Conservation (phyloP, 495 filamentous ascomycete genomes). For the Bryoglossum gracile region DNA sequence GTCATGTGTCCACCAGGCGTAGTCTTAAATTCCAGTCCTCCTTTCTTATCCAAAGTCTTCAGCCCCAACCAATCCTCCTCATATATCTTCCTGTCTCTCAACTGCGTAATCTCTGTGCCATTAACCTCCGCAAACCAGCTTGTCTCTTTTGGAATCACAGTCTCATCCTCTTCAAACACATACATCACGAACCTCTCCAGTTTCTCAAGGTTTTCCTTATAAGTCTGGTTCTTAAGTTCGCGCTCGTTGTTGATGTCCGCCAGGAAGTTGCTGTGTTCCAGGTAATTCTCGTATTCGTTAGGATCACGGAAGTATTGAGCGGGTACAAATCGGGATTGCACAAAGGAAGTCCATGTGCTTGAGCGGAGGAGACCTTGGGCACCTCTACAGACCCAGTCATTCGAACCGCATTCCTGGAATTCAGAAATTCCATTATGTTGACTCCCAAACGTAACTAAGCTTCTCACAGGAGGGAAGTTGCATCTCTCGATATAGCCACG, state of each 20-base stretch:
- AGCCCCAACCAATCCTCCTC: slow-evolving; percentile 93
- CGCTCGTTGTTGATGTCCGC: slow-evolving; percentile 99
- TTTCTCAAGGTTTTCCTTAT: slow-evolving; percentile 59
- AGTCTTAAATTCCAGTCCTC: slow-evolving; percentile 65
- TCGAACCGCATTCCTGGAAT: slow-evolving; percentile 56
- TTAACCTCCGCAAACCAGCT: slow-evolving; percentile 89
- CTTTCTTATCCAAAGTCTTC: slow-evolving; percentile 71
- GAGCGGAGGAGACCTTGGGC: slow-evolving; percentile 63
- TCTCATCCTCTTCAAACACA: slow-evolving; percentile 79
- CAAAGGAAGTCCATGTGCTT: slow-evolving; percentile 68
- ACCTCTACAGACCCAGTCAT: slow-evolving; percentile 74
- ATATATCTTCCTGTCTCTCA: slow-evolving; percentile 71
- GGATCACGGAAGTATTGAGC: slow-evolving; percentile 93
- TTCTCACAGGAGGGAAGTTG: slow-evolving; percentile 71
- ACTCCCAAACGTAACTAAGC: slow-evolving; percentile 82
- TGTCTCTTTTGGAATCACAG: slow-evolving; percentile 85
- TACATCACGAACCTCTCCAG: slow-evolving; percentile 83
- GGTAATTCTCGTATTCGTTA: slow-evolving; percentile 60
- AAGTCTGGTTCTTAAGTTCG: slow-evolving; percentile 59
- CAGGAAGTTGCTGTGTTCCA: slow-evolving; percentile 83
- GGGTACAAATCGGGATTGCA: slow-evolving; percentile 75
- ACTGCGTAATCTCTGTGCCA: slow-evolving; percentile 52
- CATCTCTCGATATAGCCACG: slow-evolving; percentile 90
- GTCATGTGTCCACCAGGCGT: slow-evolving; percentile 78
- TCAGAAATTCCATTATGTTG: slow-evolving; percentile 90